Conservation (phyloP, 1,139 yeast species). For the Meyerozyma sp. region DNA sequence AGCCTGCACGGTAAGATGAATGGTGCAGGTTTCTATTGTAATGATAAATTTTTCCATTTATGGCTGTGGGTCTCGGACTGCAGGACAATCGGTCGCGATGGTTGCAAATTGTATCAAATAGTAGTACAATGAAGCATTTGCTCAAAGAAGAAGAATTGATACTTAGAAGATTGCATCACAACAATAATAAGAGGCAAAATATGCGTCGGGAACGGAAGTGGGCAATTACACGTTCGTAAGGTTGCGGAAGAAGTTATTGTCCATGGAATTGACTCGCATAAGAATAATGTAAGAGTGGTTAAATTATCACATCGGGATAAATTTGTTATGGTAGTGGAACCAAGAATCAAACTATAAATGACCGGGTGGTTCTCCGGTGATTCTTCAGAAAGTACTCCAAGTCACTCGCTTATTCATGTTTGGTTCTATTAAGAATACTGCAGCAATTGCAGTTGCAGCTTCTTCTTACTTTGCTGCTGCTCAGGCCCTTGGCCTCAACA, state of each 20-base stretch:
- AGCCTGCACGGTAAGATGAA: not conserved
- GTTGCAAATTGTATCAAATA: not conserved
- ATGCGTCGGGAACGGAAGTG: not conserved
- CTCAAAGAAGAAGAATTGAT: not conserved
- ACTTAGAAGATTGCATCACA: not conserved
- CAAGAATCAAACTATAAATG: not conserved
- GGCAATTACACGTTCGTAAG: not conserved
- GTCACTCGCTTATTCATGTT: constrained; percentile 1
- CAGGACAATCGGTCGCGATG: not conserved
- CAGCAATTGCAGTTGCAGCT: constrained; percentile 1
- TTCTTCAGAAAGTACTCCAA: not conserved
- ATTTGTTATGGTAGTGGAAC: not conserved
- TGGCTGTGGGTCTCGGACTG: not conserved
- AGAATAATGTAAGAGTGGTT: not conserved
- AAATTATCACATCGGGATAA: not conserved
- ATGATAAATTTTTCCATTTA: not conserved
- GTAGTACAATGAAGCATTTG: not conserved
- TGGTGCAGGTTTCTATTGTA: not conserved
- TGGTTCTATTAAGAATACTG: not conserved
- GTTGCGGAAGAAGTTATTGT: not conserved
- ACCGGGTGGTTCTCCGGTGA: not conserved
- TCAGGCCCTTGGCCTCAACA: not conserved
- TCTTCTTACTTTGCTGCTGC: not conserved
- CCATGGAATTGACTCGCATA: not conserved
- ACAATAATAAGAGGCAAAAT: not conserved